Conservation (phyloP, 768 basidiomycete genomes). For the Galerina sulciceps region DNA sequence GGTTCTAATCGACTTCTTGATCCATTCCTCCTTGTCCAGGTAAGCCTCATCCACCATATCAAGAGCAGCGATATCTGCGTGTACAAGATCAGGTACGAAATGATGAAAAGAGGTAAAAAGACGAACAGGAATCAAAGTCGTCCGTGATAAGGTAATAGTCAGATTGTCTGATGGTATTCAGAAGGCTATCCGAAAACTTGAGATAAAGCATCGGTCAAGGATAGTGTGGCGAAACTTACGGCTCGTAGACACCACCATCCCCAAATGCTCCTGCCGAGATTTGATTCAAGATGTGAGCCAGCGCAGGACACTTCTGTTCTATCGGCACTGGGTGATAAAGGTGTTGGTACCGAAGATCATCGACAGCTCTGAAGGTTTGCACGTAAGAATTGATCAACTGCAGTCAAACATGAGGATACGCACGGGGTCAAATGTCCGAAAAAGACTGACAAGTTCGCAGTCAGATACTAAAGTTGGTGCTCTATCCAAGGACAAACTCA, state of each 20-base stretch:
- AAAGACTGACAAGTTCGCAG: slow-evolving; percentile 61
- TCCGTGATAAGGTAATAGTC: slow-evolving; percentile 87
- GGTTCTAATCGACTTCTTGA: slow-evolving; percentile 87
- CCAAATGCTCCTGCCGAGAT: slow-evolving; percentile 84
- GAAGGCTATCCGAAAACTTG: slow-evolving; percentile 45
- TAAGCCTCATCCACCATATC: slow-evolving; percentile 90
- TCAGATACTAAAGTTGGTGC: not conserved
- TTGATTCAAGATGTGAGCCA: slow-evolving; percentile 78
- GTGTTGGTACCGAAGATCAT: slow-evolving; percentile 86
- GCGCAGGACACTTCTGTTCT: slow-evolving; percentile 81
- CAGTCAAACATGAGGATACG: slow-evolving; percentile 13
- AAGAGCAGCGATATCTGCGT: slow-evolving; percentile 77
- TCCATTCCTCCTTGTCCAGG: slow-evolving; percentile 83
- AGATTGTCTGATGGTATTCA: slow-evolving; percentile 76
- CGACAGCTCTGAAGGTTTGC: slow-evolving; percentile 58
- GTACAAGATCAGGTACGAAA: not conserved
- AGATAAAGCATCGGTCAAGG: not conserved
- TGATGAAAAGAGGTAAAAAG: not conserved
- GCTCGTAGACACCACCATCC: slow-evolving; percentile 80
- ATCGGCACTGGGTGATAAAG: slow-evolving; percentile 80
- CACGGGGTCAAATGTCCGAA: slow-evolving; percentile 85
- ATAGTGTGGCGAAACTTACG: slow-evolving; percentile 50
- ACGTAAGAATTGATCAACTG: not conserved
- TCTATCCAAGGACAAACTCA: slow-evolving; percentile 44
- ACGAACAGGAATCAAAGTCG: slow-evolving; percentile 91